Percentiles rank a stretch among this genome's conserved stretches.
phyloP scores from a whole-genome alignment of 228 moss, liverwort and hornwort species.

The Sphagnum magellanicum region DNA sequence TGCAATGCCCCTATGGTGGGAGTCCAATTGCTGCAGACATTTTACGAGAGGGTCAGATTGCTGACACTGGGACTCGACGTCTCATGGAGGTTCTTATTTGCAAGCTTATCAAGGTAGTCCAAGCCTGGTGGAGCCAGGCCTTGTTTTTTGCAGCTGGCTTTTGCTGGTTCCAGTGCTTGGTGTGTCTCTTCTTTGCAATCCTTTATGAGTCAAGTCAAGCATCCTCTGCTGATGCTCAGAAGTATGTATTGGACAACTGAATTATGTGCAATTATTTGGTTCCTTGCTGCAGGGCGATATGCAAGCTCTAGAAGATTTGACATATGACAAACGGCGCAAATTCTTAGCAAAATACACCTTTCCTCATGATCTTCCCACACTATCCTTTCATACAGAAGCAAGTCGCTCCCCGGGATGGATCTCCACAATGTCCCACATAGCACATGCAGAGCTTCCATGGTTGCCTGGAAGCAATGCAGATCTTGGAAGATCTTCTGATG shows the following conservation, averaged over 20 bases:
- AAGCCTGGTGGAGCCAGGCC: neutral
- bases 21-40: slow-evolving; percentile 97
- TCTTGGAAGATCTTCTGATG: slow-evolving; percentile 17
- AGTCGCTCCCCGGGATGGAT: slow-evolving; percentile 72
- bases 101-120: slow-evolving; percentile 68
- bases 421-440: slow-evolving; percentile 90
- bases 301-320: slow-evolving; percentile 85
- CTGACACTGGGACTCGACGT: slow-evolving; percentile 83
- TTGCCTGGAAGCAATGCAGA: slow-evolving; percentile 40
- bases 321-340: slow-evolving; percentile 73
- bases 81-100: slow-evolving; percentile 78
- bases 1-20: slow-evolving; percentile 91
- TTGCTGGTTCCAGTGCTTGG: no score
- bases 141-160: no score
- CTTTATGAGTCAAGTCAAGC: no score
- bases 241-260: no score
- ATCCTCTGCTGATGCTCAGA: no score
- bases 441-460: slow-evolving; percentile 98
- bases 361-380: slow-evolving; percentile 64
- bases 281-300: slow-evolving; percentile 72
- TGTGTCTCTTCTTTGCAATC: no score
- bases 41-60: slow-evolving; percentile 93
- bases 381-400: slow-evolving; percentile 92
- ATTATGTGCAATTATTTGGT: neutral
- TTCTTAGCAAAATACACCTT: slow-evolving; percentile 66